These are phyloP conservation scores for Mortierella polycephala DNA, from an alignment of 371 early-diverging fungal species.

Conservation along the genomic window DNA sequence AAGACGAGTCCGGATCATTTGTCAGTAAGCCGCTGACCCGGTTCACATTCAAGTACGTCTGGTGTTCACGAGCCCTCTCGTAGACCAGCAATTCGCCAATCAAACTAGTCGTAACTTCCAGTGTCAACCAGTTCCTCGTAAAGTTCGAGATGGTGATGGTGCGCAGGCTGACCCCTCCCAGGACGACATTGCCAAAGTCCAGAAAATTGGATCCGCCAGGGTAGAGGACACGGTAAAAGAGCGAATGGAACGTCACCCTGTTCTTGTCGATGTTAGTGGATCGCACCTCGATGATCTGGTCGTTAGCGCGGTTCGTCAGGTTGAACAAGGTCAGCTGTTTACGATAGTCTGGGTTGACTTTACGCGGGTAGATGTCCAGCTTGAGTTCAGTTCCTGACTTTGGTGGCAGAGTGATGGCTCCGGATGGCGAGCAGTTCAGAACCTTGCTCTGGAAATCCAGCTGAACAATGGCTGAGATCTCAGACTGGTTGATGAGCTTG, in stretches of 20 bases:
- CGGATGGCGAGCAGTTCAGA: constrained; percentile 80
- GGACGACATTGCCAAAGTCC: constrained; percentile 89
- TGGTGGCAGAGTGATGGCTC: constrained; percentile 87
- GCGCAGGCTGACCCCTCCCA: constrained; percentile 85
- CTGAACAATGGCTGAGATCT: constrained; percentile 87
- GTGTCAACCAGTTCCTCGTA: constrained; percentile 62
- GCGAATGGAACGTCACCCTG: constrained; percentile 94
- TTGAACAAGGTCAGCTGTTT: constrained; percentile 96
- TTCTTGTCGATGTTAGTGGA: constrained; percentile 96
- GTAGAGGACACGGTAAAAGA: constrained; percentile 95
- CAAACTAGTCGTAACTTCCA: constrained; percentile 75
- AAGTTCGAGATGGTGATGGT: constrained; percentile 91
- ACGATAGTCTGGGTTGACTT: constrained; percentile 96
- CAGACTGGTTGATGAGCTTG: constrained; percentile 86
- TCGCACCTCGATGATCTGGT: constrained; percentile 90
- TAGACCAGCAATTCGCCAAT: constrained; percentile 70
- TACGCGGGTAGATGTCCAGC: constrained; percentile 96
- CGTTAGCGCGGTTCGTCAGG: constrained; percentile 87
- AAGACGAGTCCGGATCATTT: constrained; percentile 1
- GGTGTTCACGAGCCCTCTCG: constrained; percentile 45
- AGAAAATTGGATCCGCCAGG: constrained; percentile 91
- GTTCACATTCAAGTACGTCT: constrained; percentile 27
- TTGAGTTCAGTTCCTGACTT: constrained; percentile 85
- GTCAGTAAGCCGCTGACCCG: constrained; percentile 14
- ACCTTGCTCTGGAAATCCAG: constrained; percentile 93